A percentile compares a stretch with the other conserved stretches of the same genome.
Conservation (phyloP, 1,284 basidiomycete genomes). For the Lignosus rhinocerotis region DNA sequence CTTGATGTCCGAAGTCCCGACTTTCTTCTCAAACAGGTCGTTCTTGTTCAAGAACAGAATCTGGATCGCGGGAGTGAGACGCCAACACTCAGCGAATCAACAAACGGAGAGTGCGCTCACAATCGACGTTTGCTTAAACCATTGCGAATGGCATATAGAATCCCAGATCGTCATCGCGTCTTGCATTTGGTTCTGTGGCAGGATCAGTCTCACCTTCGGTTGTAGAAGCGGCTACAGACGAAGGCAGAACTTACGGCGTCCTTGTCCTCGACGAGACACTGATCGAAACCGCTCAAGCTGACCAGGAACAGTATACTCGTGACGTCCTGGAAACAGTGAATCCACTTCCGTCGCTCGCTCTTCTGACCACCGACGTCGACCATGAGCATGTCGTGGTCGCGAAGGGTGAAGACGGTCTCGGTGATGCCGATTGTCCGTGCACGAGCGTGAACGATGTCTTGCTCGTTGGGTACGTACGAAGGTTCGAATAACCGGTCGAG, state of each 20-base stretch:
- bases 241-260: conserved; percentile 66
- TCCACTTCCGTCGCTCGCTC: conserved; percentile 88
- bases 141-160: conserved; percentile 89
- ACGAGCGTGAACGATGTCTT: conserved; percentile 85
- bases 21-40: conserved; percentile 86
- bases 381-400: conserved; percentile 80
- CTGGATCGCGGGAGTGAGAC: conserved; percentile 37
- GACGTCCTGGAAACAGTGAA: conserved; percentile 84
- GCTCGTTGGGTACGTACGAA: conserved; percentile 71
- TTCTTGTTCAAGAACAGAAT: conserved; percentile 92
- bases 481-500: conserved; percentile 80
- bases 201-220: background rate
- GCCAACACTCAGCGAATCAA: background rate
- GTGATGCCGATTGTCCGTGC: conserved; percentile 92
- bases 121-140: conserved; percentile 92
- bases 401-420: conserved; percentile 84
- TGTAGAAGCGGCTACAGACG: background rate
- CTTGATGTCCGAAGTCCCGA: conserved; percentile 79
- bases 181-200: conserved; percentile 89
- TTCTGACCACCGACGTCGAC: conserved; percentile 92
- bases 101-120: conserved; percentile 43
- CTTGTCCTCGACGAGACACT: conserved; percentile 91
- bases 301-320: conserved; percentile 88
- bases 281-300: conserved; percentile 87
- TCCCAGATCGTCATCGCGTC: conserved; percentile 96